Evolutionary conservation across 164 flowering plant species (phyloP).

Genomic region (Vitis vinifera): ASM3070453v1 NC_081818.1:6150501-6151000

Average conservation of each 20-base stretch:
- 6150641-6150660: constrained; percentile 87
- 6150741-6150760: constrained; percentile 53
- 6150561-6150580: not conserved
- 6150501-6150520: not conserved
- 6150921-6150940: constrained; percentile 99
- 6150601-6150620: not conserved
- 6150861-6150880: constrained; percentile 89
- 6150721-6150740: constrained; percentile 81
- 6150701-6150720: constrained; percentile 70
- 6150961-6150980: constrained; percentile 4
- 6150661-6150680: constrained; percentile 90
- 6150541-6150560: not conserved
- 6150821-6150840: constrained; percentile 57
- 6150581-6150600: not conserved
- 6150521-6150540: not conserved
- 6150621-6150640: constrained; percentile 63
- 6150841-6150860: constrained; percentile 61
- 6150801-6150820: not conserved
- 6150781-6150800: constrained; percentile 8
- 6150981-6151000: not conserved
- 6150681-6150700: constrained; percentile 96
- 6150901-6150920: constrained; percentile 87
- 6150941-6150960: constrained; percentile 82
- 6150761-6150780: not conserved
- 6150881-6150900: constrained; percentile 89